Evolutionary conservation across 305 asterid species (phyloP), one percentile per base, ranked within the genome.

Genomic region (Fraxinus baroniana): DNA sequence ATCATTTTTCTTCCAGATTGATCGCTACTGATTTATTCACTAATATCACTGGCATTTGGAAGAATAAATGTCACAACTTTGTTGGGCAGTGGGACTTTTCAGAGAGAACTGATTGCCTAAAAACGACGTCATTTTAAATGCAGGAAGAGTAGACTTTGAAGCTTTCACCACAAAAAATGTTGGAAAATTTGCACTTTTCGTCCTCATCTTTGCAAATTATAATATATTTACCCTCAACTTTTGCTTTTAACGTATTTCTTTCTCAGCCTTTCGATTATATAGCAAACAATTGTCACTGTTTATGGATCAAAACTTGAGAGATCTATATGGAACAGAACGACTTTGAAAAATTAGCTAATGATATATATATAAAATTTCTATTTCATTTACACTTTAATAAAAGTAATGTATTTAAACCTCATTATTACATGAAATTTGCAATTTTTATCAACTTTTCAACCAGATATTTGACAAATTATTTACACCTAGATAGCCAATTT

Each of bases 1-100:
- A 83, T 84, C 87, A 86, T 85, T 39, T 26, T 78, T 52, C 26
- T 78, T 49, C 33, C 39, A 5, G 75, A 30, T 68, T 28, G 75
- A 12, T 68, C 33, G 36, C 37, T 26, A 9, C 74, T 66, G 36
- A 7, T 62, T 62, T 66, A 52, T 52, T 52, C 62, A 52, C 64
- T 52, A 52, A 5, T 52, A 68, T 68, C 36, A 28, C 37, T 68
- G 32, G 22, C 17, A 60, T 10, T 28, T 68, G 28, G 74, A 10
- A 24, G 7, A 64, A 26, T 24, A 8, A 64, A 9, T 9, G 12
- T 24, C 73, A 10, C 15, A 64, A n/a, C 70, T 60, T 60, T 7
- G 12, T 2, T 60, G 30, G 70, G 68, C 66, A n/a, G 24, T n/a
- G 68, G 2, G 68, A 57, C 10, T 18, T n/a, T 5, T 57, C 24